Evolutionary conservation across 139 green algal species (phyloP).

Genomic region (Deuterostichococcus epilithicus): DNA sequence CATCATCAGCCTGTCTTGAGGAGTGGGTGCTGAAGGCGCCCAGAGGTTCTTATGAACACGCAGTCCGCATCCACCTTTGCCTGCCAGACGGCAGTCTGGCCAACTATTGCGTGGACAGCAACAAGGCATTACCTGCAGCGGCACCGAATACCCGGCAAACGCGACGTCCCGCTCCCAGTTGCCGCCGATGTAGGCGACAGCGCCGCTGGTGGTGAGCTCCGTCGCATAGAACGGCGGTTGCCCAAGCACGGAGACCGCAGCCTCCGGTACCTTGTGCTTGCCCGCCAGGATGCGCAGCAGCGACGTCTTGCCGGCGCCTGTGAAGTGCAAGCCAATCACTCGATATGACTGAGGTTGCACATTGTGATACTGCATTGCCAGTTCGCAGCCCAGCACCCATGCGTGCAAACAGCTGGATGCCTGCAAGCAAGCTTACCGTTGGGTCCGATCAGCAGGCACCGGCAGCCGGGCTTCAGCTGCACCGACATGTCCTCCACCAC

Average conservation of each 20-base stretch:
- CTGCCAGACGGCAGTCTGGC: too few relatives aligned
- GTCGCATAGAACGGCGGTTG: slow-evolving; percentile 90
- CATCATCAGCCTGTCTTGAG: too few relatives aligned
- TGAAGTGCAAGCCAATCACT: too few relatives aligned
- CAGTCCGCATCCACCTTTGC: too few relatives aligned
- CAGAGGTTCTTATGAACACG: too few relatives aligned
- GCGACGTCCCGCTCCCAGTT: slow-evolving; percentile 92
- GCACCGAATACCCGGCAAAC: slow-evolving; percentile 84
- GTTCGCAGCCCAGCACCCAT: too few relatives aligned
- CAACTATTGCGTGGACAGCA: neutral
- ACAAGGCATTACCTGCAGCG: slow-evolving; percentile 54
- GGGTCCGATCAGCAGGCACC: slow-evolving; percentile 77
- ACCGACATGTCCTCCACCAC: slow-evolving; percentile 70
- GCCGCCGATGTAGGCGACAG: slow-evolving; percentile 89
- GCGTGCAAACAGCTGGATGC: too few relatives aligned
- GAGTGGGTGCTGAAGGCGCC: too few relatives aligned
- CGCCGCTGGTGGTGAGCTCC: slow-evolving; percentile 68
- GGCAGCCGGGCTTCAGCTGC: slow-evolving; percentile 46
- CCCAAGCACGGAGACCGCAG: slow-evolving; percentile 70
- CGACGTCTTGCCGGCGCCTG: slow-evolving; percentile 77
- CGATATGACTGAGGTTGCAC: too few relatives aligned
- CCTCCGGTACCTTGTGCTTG: slow-evolving; percentile 85
- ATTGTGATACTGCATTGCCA: too few relatives aligned
- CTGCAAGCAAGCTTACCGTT: slow-evolving; percentile 61
- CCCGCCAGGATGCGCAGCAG: slow-evolving; percentile 82